Evolutionary conservation across 2,329 filamentous ascomycete species (phyloP).

Genomic region (Fusarium sp.): DNA sequence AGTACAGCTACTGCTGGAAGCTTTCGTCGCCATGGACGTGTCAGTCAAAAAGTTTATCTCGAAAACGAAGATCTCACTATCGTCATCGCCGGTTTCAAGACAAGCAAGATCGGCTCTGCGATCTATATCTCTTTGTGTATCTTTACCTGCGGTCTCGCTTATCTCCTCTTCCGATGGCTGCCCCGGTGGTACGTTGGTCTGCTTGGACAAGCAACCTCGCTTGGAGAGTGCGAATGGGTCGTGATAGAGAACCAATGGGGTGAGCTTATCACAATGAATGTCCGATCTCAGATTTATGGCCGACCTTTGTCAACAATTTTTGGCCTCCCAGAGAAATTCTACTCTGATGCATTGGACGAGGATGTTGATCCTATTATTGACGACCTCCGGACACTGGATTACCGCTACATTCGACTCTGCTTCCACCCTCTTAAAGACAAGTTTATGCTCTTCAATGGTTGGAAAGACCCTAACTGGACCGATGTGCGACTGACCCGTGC

Average conservation of each 20-base stretch:
- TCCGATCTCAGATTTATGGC: constrained; percentile 64
- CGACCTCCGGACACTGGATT: constrained; percentile 81
- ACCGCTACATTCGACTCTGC: constrained; percentile 92
- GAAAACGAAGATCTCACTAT: constrained; percentile 93
- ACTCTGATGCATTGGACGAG: constrained; percentile 62
- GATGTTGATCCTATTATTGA: constrained; percentile 78
- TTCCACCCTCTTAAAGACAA: constrained; percentile 90
- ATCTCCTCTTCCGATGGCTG: constrained; percentile 87
- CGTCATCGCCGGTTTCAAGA: constrained; percentile 89
- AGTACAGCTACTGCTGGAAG: constrained; percentile 75
- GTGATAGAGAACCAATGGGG: constrained; percentile 98
- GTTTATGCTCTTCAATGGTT: constrained; percentile 85
- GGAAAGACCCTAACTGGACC: constrained; percentile 93
- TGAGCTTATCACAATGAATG: constrained; percentile 80
- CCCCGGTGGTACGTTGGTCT: constrained; percentile 85
- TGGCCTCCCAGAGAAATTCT: constrained; percentile 69
- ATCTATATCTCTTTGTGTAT: constrained; percentile 76
- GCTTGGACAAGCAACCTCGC: constrained; percentile 71
- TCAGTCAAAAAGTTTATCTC: constrained; percentile 92
- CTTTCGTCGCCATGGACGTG: constrained; percentile 67
- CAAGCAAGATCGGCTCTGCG: constrained; percentile 72
- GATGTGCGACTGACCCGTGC: constrained; percentile 76
- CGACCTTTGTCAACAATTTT: constrained; percentile 70
- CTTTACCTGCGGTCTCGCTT: constrained; percentile 78
- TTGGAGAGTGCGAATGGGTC: constrained; percentile 86